Conservation (phyloP, 768 basidiomycete genomes). For the Megacollybia marginata region DNA sequence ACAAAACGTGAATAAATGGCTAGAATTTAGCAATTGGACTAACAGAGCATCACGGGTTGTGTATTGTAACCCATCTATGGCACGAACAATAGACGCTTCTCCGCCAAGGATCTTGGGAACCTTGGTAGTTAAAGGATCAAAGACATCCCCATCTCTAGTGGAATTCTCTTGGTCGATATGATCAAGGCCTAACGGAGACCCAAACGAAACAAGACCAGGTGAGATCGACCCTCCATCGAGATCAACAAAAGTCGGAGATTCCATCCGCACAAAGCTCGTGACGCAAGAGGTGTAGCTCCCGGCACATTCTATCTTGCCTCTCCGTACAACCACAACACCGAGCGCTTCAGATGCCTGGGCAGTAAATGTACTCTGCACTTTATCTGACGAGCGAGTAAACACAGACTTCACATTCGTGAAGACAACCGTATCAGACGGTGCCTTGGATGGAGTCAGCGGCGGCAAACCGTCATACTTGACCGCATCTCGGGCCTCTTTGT, state of each 20-base stretch:
- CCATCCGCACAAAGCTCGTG: slow-evolving; percentile 6
- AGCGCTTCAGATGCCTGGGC: slow-evolving; percentile 10
- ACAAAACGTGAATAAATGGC: neutral
- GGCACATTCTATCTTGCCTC: slow-evolving; percentile 46
- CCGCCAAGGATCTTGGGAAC: slow-evolving; percentile 48
- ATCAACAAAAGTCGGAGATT: slow-evolving; percentile 38
- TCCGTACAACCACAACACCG: slow-evolving; percentile 31
- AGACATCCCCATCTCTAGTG: slow-evolving; percentile 60
- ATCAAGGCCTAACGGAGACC: slow-evolving; percentile 61
- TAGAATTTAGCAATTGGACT: slow-evolving; percentile 17
- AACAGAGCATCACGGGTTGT: slow-evolving; percentile 65
- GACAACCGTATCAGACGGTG: slow-evolving; percentile 28
- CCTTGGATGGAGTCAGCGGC: slow-evolving; percentile 45
- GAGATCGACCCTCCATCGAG: slow-evolving; percentile 64
- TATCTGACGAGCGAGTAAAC: slow-evolving; percentile 22
- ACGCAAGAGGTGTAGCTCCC: slow-evolving; percentile 24
- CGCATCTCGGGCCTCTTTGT: slow-evolving; percentile 55
- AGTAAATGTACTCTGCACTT: slow-evolving; percentile 22
- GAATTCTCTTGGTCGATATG: slow-evolving; percentile 63
- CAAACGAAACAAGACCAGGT: slow-evolving; percentile 64
- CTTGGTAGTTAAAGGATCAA: slow-evolving; percentile 41
- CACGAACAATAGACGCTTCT: slow-evolving; percentile 44
- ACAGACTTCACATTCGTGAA: slow-evolving; percentile 61
- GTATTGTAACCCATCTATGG: slow-evolving; percentile 70
- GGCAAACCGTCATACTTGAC: slow-evolving; percentile 69